Evolutionary conservation across 495 filamentous ascomycete genomes (phyloP), one percentile per base, ranked within the genome.

Genomic region (Lasiosphaeriaceae sp.): DNA sequence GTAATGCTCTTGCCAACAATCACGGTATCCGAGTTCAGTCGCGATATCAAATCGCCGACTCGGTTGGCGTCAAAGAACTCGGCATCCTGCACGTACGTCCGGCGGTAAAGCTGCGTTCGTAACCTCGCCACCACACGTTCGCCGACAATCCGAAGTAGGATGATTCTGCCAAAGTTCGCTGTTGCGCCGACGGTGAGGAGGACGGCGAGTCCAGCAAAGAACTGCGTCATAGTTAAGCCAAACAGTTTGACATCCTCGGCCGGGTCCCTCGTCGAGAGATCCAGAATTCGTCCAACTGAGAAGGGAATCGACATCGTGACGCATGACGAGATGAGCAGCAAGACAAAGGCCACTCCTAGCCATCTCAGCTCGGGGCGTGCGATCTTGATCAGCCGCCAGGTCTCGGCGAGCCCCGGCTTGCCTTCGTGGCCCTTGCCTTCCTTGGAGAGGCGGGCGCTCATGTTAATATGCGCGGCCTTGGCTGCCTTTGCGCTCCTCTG

Each of bases 41-140:
- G 85, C 47, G 93, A 97, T 63, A 97, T 96, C 62, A 98, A 74
- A 67, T 98, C 94, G 60, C 94, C 94, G 37, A 96, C 91, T 19
- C 95, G 82, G 74, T 98, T 98, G 37, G 94, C 94, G 68, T 98
- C 94, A 68, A 97, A 98, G 77, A 98, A 98, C 67, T 98, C 94
- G 55, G 95, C 95, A 70, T 98, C 91, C 66, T 98, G 94, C 20
- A 91, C 76, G 57, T 95, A 94, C 0, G 94, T 97, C 64, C 87
- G 83, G 51, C 90, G 82, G 76, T 94, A 98, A 20, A 98, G 84
- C 70, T 89, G 87, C 11, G 92, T 93, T 41, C 94, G 85, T 57
- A 97, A 79, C 60, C 92, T 81, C 16, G 94, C 84, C 24, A 98
- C 95, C 48, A 97, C 91, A 29, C 95, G 82, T 70, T 98, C 94